Percentiles rank a stretch among this genome's conserved stretches.
These are phyloP conservation scores for Chloroidium sp. DNA, from an alignment of 163 green algal species.

Conservation along the genomic window DNA sequence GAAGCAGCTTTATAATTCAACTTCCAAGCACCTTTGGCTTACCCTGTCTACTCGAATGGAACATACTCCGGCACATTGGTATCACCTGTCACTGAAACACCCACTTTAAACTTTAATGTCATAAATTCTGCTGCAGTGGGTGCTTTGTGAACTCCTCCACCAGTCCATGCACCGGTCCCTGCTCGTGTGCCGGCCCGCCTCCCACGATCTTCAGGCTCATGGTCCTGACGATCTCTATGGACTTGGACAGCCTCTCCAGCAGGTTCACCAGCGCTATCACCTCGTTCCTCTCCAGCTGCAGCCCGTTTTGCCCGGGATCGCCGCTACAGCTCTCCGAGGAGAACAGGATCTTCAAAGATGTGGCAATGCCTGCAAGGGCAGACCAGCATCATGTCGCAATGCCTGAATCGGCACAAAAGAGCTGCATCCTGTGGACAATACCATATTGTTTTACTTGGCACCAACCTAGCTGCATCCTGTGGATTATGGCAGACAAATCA, in stretches of 20 bases:
- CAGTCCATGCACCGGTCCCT: conserved; percentile 23
- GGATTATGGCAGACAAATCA: too few species aligned
- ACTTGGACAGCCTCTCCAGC: conserved; percentile 49
- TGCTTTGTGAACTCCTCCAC: conserved; percentile 30
- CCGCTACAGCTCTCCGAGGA: conserved; percentile 58
- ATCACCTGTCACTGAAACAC: too few species aligned
- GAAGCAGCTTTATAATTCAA: too few species aligned
- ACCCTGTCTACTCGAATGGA: too few species aligned
- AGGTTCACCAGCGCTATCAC: conserved; percentile 84
- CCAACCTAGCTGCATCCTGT: background rate
- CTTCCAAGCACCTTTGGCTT: too few species aligned
- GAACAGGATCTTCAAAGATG: conserved; percentile 93
- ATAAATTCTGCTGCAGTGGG: background rate
- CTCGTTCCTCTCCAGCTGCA: conserved; percentile 81
- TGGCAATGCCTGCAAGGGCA: conserved; percentile 65
- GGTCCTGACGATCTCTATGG: conserved; percentile 49
- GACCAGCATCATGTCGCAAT: background rate
- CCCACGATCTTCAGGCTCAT: conserved; percentile 28
- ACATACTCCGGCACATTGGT: too few species aligned
- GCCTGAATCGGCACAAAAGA: background rate
- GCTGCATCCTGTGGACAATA: background rate
- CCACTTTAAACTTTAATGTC: background rate
- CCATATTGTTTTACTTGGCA: background rate
- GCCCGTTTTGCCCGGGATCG: conserved; percentile 1
- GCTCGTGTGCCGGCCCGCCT: background rate